Evolutionary conservation across 1,284 basidiomycete species (phyloP).

Genomic region (Cystobasidium slooffiae): DNA sequence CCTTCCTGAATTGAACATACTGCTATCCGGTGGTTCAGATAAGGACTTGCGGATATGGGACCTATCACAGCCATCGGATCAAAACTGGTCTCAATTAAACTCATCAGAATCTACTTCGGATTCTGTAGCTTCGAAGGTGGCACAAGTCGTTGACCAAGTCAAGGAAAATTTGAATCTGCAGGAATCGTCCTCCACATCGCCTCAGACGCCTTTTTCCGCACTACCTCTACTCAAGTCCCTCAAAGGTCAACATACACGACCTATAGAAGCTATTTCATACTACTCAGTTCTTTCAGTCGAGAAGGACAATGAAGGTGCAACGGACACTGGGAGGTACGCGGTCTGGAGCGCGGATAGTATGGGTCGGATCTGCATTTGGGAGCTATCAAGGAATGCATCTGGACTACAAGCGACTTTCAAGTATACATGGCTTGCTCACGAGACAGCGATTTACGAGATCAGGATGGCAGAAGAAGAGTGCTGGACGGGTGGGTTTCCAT

Average conservation of each 20-base stretch:
- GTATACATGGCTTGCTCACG: slow-evolving; percentile 53
- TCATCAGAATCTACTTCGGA: neutral
- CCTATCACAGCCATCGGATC: slow-evolving; percentile 51
- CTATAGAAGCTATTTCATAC: slow-evolving; percentile 67
- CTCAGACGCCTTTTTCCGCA: slow-evolving; percentile 50
- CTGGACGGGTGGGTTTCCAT: slow-evolving; percentile 73
- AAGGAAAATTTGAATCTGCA: neutral
- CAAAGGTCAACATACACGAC: slow-evolving; percentile 69
- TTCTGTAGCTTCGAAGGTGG: neutral
- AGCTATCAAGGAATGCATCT: slow-evolving; percentile 59
- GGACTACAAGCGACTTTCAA: slow-evolving; percentile 59
- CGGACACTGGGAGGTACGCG: slow-evolving; percentile 20
- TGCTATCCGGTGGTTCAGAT: slow-evolving; percentile 89
- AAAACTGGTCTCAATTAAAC: slow-evolving; percentile 56
- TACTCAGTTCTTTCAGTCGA: slow-evolving; percentile 38
- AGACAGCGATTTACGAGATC: slow-evolving; percentile 79
- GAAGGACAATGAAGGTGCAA: slow-evolving; percentile 20
- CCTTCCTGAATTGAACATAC: slow-evolving; percentile 66
- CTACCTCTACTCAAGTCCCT: slow-evolving; percentile 67
- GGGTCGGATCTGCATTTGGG: slow-evolving; percentile 76
- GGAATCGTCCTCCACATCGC: neutral
- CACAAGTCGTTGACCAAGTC: slow-evolving; percentile 12
- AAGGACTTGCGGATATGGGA: slow-evolving; percentile 87
- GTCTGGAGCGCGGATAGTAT: slow-evolving; percentile 84
- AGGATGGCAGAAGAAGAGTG: slow-evolving; percentile 68